These are phyloP conservation scores for Hirschioporus abietinus DNA, from an alignment of 768 basidiomycete genomes.

Conservation along the genomic window DNA sequence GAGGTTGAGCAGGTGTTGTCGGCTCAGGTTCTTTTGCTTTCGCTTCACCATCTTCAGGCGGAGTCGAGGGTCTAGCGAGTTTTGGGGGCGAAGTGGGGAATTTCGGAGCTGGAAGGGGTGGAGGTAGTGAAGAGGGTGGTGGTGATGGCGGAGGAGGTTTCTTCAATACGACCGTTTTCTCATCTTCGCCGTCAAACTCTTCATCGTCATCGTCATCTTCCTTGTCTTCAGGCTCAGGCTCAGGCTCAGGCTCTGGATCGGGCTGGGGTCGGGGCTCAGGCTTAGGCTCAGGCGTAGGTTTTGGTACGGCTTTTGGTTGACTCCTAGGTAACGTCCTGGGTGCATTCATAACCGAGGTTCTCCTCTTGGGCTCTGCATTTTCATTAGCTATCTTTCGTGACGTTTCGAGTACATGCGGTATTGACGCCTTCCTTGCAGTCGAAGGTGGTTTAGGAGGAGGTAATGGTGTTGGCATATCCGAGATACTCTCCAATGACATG, in stretches of 20 bases:
- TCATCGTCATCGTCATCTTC: constrained; percentile 4
- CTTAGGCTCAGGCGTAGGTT: neutral
- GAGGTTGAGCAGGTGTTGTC: neutral
- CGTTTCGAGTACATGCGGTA: neutral
- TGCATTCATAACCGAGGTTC: neutral
- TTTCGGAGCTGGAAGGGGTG: neutral
- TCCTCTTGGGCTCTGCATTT: neutral
- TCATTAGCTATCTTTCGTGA: neutral
- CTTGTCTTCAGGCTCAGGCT: neutral
- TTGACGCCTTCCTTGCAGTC: neutral
- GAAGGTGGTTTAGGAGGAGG: neutral
- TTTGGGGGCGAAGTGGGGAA: constrained; percentile 8
- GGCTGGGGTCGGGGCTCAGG: neutral
- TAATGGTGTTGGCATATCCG: neutral
- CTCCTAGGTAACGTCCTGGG: neutral
- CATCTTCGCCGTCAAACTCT: constrained; percentile 22
- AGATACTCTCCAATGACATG: neutral
- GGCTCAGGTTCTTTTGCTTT: neutral
- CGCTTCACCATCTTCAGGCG: neutral
- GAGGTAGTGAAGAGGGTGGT: constrained; percentile 15
- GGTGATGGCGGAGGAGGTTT: constrained; percentile 24
- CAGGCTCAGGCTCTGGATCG: too few species aligned
- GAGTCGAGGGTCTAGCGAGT: neutral
- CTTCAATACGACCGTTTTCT: constrained; percentile 26
- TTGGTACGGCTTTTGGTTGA: neutral